Evolutionary conservation across 495 filamentous ascomycete species (phyloP).

Genomic region (Chaetomium cochliodes): DNA sequence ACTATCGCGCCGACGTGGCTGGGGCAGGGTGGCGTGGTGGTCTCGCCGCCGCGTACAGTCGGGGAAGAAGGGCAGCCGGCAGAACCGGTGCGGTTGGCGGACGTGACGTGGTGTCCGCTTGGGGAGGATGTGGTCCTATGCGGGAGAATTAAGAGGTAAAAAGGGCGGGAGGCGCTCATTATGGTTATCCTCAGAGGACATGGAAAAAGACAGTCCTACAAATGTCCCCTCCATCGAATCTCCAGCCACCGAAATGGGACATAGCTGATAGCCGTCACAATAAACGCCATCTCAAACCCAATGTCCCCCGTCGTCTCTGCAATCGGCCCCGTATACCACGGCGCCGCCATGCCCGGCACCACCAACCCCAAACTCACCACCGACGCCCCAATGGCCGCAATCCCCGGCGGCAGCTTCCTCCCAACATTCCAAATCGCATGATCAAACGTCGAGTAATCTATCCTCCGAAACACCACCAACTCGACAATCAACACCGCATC

Average conservation of each 20-base stretch:
- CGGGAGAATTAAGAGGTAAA: slow-evolving; percentile 49
- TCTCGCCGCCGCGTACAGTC: slow-evolving; percentile 57
- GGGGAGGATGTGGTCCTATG: slow-evolving; percentile 80
- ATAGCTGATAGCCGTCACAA: slow-evolving; percentile 48
- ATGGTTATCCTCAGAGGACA: too few species aligned
- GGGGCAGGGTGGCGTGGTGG: slow-evolving; percentile 71
- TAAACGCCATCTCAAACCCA: slow-evolving; percentile 54
- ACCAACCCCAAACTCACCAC: slow-evolving; percentile 44
- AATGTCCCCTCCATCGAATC: slow-evolving; percentile 32
- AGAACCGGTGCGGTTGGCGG: slow-evolving; percentile 59
- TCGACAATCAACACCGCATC: slow-evolving; percentile 49
- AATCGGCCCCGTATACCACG: slow-evolving; percentile 54
- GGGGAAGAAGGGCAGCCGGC: slow-evolving; percentile 52
- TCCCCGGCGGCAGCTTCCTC: slow-evolving; percentile 46
- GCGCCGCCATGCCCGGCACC: slow-evolving; percentile 52
- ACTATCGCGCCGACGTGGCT: slow-evolving; percentile 85
- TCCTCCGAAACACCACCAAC: slow-evolving; percentile 45
- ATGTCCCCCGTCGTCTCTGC: slow-evolving; percentile 53
- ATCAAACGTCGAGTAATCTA: slow-evolving; percentile 43
- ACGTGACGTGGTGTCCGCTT: slow-evolving; percentile 69
- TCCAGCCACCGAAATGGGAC: slow-evolving; percentile 43
- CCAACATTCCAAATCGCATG: slow-evolving; percentile 47
- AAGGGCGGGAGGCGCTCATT: not conserved
- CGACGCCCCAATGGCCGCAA: slow-evolving; percentile 43
- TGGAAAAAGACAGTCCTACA: too few species aligned